phyloP scores from a whole-genome alignment of 805 yeast genomes.

The Saccharomycopsis malanga region DNA sequence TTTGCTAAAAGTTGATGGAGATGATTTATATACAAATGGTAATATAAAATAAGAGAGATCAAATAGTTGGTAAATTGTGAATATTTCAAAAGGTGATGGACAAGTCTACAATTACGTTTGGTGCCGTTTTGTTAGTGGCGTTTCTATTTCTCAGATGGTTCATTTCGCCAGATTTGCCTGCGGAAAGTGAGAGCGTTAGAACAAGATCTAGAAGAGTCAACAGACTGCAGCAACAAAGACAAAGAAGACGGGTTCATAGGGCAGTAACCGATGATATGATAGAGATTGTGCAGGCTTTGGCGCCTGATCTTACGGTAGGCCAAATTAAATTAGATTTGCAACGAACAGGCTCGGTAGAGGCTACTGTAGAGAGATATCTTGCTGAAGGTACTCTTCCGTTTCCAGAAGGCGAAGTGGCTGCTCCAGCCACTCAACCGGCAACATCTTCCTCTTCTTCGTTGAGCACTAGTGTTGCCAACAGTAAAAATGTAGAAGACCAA shows the following conservation, averaged over 20 bases:
- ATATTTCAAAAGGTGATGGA: no score
- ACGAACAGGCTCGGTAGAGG: constrained; percentile 73
- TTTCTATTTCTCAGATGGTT: constrained; percentile 62
- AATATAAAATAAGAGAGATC: no score
- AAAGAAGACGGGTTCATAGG: constrained; percentile 31
- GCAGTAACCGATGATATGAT: constrained; percentile 66
- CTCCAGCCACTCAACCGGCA: constrained; percentile 3
- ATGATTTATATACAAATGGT: no score
- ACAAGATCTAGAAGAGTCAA: constrained; percentile 12
- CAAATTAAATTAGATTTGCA: constrained; percentile 72
- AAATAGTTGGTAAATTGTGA: no score
- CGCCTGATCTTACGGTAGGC: constrained; percentile 60
- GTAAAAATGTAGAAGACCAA: constrained; percentile 22
- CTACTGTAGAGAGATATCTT: constrained; percentile 67
- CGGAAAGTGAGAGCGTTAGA: constrained; percentile 3
- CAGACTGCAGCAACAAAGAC: constrained; percentile 10
- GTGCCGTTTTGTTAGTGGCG: constrained; percentile 42
- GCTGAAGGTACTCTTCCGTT: constrained; percentile 52
- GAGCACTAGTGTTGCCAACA: not conserved
- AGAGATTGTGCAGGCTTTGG: constrained; percentile 76
- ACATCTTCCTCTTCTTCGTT: not conserved
- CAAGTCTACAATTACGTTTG: constrained; percentile 44
- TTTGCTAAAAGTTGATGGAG: no score
- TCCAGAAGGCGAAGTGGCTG: constrained; percentile 34
- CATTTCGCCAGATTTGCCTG: constrained; percentile 47